Conservation (phyloP, 495 filamentous ascomycete genomes). For the Penicillium dipodomyicola region DNA sequence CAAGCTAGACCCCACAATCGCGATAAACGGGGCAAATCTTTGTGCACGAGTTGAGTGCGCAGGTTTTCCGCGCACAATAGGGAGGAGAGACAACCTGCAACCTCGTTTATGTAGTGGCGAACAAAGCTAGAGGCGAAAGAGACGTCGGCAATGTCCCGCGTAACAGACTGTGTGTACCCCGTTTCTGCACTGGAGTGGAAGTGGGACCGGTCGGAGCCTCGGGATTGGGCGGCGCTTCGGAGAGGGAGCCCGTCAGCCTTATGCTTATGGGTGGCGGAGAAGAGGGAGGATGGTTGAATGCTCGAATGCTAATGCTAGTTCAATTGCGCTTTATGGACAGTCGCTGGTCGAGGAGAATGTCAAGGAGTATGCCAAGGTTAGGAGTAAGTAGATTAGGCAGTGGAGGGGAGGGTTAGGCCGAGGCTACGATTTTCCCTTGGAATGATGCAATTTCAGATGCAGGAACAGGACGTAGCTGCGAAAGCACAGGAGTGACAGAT, state of each 20-base stretch:
- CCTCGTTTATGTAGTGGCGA: constrained; percentile 1
- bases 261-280: constrained; percentile 15
- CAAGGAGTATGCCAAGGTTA: not conserved
- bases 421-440: not conserved
- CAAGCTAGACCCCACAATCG: constrained; percentile 8
- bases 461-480: not conserved
- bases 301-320: not conserved
- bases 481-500: not conserved
- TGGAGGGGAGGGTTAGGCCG: not conserved
- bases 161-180: constrained; percentile 9
- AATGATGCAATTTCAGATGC: not conserved
- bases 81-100: not conserved
- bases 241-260: constrained; percentile 25
- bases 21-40: constrained; percentile 3
- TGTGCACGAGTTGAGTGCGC: constrained; percentile 1
- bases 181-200: constrained; percentile 21
- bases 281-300: not conserved
- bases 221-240: constrained; percentile 27
- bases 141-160: constrained; percentile 14
- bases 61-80: not conserved
- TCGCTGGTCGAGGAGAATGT: constrained; percentile 2
- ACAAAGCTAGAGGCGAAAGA: constrained; percentile 4
- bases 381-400: not conserved
- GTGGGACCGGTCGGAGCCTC: constrained; percentile 22
- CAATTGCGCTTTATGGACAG: not conserved